These are phyloP conservation scores for Chaetomium tenue DNA, from an alignment of 495 filamentous ascomycete genomes.

Conservation along the genomic window DNA sequence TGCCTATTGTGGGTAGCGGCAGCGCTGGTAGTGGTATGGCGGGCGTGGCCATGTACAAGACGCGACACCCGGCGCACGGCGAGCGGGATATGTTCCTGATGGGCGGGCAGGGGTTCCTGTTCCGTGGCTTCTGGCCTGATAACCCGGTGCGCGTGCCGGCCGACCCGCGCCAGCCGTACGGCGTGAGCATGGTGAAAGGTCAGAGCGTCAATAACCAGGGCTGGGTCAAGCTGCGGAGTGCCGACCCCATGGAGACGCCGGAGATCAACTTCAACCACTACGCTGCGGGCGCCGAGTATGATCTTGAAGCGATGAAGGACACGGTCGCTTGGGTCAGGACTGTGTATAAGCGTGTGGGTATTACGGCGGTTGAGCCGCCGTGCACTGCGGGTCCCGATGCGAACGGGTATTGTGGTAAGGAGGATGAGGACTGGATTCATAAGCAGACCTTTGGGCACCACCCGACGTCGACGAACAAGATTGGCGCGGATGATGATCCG, in stretches of 20 bases:
- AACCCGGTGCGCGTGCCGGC: constrained; percentile 33
- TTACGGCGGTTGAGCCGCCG: constrained; percentile 38
- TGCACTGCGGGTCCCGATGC: constrained; percentile 29
- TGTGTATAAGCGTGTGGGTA: constrained; percentile 33
- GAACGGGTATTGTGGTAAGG: constrained; percentile 34
- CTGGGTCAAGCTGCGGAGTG: constrained; percentile 36
- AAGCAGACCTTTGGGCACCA: constrained; percentile 49
- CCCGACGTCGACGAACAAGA: constrained; percentile 43
- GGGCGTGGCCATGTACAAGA: constrained; percentile 39
- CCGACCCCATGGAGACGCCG: constrained; percentile 38
- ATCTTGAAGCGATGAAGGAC: constrained; percentile 41
- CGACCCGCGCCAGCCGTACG: constrained; percentile 33
- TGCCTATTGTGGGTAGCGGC: constrained; percentile 33
- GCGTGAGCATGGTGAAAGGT: constrained; percentile 42
- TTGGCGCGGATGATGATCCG: constrained; percentile 45
- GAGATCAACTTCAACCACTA: constrained; percentile 45
- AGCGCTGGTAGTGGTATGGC: constrained; percentile 27
- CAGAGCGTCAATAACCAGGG: constrained; percentile 36
- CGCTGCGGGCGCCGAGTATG: constrained; percentile 31
- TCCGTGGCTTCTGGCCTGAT: constrained; percentile 43
- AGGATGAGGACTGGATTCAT: constrained; percentile 42
- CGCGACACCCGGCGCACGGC: constrained; percentile 37
- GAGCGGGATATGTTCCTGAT: constrained; percentile 44
- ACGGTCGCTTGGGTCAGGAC: constrained; percentile 37
- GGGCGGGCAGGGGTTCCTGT: constrained; percentile 40